Evolutionary conservation across 1,139 yeast species (phyloP), one percentile per base, ranked within the genome.

Genomic region (Geotrichum fermentans): DNA sequence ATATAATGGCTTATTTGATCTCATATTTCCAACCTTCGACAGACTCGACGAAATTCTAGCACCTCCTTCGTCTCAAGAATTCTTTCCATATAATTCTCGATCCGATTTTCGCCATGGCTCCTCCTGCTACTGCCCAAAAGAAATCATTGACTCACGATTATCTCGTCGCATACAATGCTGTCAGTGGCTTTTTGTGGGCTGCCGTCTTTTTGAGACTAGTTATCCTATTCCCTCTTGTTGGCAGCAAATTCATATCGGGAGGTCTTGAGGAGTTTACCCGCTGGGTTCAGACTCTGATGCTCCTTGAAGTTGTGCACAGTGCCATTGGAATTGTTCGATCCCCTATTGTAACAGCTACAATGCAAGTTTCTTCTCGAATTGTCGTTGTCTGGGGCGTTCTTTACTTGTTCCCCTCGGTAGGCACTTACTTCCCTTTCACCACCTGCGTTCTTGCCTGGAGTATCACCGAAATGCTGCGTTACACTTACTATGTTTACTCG

Each of bases 361-460:
- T 88, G 62, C 99, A 92, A 67, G 96, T 92, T 0, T 75, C 83
- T 13, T 89, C 97, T 11, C 76, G 99, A 54, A 70, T 90, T 51
- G 70, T 90, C 56, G 77, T 92, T 42, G 96, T 88, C 16, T 75
- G 87, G 73, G 97, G 97, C 13, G 77, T 92, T 47, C 80, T 88
- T 69, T 79, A 79, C 53, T 65, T 75, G 16, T 74, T 89, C 59
- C 97, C 97, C 11, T 64, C 77, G 20, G 30, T 83, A 77, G 55
- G 89, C 80, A 32, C 80, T 75, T 59, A 62, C 58, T 56, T 78
- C 55, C 71, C 80, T 50, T 78, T 82, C 77, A 73, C 78, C 41
- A 73, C 94, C 1, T 77, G 92, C 66, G 74, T 82, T 41, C 62
- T 81, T 48, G 92, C 97, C 17, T 92, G 99, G 99, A 79, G 92